These are phyloP conservation scores for Colletotrichum magnum DNA, from an alignment of 2,329 filamentous ascomycete species.

Conservation along the genomic window DNA sequence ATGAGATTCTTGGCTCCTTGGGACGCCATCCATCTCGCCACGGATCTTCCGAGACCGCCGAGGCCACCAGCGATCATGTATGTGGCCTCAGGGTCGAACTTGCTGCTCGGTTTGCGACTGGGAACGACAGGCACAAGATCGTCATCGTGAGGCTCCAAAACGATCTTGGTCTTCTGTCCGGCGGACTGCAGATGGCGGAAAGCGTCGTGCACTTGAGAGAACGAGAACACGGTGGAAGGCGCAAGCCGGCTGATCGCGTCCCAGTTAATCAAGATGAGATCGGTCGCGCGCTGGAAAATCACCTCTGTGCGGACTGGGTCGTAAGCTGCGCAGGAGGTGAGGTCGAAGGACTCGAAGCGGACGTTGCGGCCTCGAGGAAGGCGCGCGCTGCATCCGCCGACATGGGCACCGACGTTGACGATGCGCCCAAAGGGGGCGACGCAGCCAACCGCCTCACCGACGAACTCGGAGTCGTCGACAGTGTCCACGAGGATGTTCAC, in stretches of 20 bases:
- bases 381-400: slow-evolving; percentile 51
- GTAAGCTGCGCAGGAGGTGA: slow-evolving; percentile 42
- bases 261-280: slow-evolving; percentile 54
- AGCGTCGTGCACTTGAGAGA: slow-evolving; percentile 30
- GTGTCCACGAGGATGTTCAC: slow-evolving; percentile 57
- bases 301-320: not conserved
- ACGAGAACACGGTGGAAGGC: not conserved
- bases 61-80: slow-evolving; percentile 42
- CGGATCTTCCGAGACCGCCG: slow-evolving; percentile 45
- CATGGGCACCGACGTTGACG: slow-evolving; percentile 56
- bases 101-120: slow-evolving; percentile 8
- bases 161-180: not conserved
- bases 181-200: slow-evolving; percentile 43
- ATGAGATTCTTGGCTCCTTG: slow-evolving; percentile 48
- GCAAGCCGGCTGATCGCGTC: slow-evolving; percentile 36
- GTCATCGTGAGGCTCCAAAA: slow-evolving; percentile 16
- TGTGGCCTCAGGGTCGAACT: slow-evolving; percentile 34
- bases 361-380: slow-evolving; percentile 64
- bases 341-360: slow-evolving; percentile 61
- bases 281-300: slow-evolving; percentile 34
- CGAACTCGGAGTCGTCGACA: slow-evolving; percentile 54
- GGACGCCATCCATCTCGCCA: slow-evolving; percentile 45
- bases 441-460: slow-evolving; percentile 58
- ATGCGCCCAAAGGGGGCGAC: slow-evolving; percentile 61
- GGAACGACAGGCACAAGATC: slow-evolving; percentile 23